These are phyloP conservation scores for Gossypium anomalum DNA, from an alignment of 345 rosid genomes.

Conservation along the genomic window DNA sequence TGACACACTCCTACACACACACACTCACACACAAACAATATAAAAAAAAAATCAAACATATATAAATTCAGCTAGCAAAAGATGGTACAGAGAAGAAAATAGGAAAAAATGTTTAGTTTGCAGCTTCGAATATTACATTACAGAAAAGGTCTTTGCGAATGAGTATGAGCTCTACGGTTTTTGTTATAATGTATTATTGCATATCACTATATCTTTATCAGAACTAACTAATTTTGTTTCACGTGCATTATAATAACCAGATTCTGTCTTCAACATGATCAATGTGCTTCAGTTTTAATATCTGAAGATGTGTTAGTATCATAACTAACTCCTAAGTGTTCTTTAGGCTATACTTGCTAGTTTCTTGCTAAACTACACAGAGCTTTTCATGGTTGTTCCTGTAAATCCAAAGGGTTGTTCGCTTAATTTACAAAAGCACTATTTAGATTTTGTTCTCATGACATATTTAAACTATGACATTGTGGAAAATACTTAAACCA, in stretches of 20 bases:
- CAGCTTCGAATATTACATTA: too few relatives aligned
- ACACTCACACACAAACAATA: too few relatives aligned
- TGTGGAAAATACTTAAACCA: background rate
- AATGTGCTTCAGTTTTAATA: background rate
- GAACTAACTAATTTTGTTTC: background rate
- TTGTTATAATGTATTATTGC: background rate
- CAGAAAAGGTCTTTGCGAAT: background rate
- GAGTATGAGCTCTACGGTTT: background rate
- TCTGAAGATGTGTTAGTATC: background rate
- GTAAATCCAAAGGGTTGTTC: background rate
- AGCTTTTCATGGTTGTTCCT: slow-evolving; percentile 1
- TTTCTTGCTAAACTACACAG: background rate
- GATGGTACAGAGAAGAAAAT: too few relatives aligned
- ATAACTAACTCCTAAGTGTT: background rate
- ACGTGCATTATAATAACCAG: background rate
- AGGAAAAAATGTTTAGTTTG: too few relatives aligned
- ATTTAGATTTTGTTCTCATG: background rate
- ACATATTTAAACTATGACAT: background rate
- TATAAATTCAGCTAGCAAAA: too few relatives aligned
- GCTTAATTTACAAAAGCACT: background rate
- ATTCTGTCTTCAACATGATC: background rate
- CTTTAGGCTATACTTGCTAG: background rate
- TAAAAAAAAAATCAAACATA: too few relatives aligned
- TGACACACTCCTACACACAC: background rate
- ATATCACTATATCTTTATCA: background rate